A percentile compares a stretch with the other conserved stretches of the same genome.
Evolutionary conservation across 2,329 filamentous ascomycete genomes (phyloP).

Genomic region (Helotiales sp.): DNA sequence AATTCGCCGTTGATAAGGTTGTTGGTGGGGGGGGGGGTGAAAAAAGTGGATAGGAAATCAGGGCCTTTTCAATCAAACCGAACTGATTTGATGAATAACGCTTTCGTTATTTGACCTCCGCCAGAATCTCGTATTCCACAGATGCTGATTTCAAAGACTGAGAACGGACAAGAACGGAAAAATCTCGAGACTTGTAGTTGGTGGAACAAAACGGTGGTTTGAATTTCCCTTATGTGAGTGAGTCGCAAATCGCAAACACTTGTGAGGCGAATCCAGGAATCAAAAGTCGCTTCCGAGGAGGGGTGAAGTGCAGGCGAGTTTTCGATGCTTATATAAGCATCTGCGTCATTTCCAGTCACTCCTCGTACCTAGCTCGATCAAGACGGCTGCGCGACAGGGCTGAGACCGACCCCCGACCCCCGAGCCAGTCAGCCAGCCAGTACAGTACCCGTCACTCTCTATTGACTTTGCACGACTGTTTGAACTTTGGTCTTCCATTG

Average conservation of each 20-base stretch:
- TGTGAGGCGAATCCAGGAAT: not conserved
- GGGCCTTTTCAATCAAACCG: constrained; percentile 5
- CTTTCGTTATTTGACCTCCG: not conserved
- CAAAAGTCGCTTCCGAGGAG: not conserved
- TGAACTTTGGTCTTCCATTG: not conserved
- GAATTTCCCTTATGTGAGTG: not conserved
- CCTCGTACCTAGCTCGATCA: too few relatives aligned
- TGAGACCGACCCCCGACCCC: not conserved
- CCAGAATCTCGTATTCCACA: not conserved
- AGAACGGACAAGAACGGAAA: not conserved
- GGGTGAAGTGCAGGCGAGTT: too few relatives aligned
- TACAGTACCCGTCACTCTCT: too few relatives aligned
- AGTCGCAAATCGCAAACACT: not conserved
- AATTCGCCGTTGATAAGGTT: constrained; percentile 14
- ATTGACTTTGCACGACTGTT: not conserved
- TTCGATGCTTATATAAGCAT: not conserved
- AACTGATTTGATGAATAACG: constrained; percentile 3
- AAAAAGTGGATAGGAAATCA: constrained; percentile 9
- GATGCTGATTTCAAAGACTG: not conserved
- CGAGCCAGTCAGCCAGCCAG: too few relatives aligned
- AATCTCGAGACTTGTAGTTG: not conserved
- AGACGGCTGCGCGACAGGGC: not conserved
- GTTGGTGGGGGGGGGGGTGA: constrained; percentile 11
- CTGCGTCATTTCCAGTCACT: not conserved
- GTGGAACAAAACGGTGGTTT: not conserved